These are phyloP conservation scores for Schizochytrium sp. DNA, from an alignment of 108 stramenopile species.

Conservation along the genomic window DNA sequence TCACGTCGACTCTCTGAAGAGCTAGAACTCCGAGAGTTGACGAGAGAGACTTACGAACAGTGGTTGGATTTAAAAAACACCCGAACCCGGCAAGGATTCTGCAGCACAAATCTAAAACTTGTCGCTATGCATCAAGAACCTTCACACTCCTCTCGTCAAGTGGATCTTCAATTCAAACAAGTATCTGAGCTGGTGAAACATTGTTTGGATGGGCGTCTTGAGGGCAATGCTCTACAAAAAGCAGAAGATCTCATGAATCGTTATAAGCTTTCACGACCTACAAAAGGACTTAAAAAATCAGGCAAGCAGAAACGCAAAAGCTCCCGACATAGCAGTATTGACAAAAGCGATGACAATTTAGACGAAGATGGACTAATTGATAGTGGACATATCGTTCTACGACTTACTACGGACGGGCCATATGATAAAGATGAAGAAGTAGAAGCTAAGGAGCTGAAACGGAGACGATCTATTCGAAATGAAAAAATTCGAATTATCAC, in stretches of 20 bases:
- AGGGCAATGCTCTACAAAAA: background rate
- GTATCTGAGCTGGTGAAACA: conserved; percentile 18
- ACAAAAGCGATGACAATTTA: background rate
- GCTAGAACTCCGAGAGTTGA: conserved; percentile 48
- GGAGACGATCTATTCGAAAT: background rate
- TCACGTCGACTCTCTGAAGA: conserved; percentile 45
- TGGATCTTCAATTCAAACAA: background rate
- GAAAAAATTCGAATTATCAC: background rate
- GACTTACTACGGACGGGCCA: background rate
- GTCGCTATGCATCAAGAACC: conserved; percentile 24
- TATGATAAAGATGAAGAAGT: conserved; percentile 52
- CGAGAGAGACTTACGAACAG: conserved; percentile 30
- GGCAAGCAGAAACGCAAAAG: background rate
- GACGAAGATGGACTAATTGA: background rate
- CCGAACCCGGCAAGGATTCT: background rate
- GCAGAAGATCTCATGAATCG: conserved; percentile 24
- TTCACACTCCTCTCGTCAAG: background rate
- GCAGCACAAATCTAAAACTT: conserved; percentile 20
- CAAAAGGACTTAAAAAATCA: background rate
- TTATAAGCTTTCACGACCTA: conserved; percentile 1
- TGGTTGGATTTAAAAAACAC: background rate
- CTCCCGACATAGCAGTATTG: background rate
- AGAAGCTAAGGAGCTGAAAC: background rate
- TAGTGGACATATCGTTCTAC: background rate
- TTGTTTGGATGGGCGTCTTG: background rate